Conservation (phyloP, 2,329 filamentous ascomycete species). For the Xylaria sp. region DNA sequence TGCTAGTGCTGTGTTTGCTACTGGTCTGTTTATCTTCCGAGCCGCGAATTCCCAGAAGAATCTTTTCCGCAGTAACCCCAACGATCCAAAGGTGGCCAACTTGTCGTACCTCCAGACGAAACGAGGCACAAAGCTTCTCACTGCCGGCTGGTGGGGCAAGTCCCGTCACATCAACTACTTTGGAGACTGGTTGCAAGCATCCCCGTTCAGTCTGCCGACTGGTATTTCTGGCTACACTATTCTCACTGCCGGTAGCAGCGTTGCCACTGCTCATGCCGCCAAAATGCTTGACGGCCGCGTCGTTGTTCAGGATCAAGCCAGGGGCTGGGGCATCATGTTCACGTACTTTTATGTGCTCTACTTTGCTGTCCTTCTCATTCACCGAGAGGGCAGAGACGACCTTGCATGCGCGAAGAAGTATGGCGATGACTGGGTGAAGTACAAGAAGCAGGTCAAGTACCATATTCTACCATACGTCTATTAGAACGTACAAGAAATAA, state of each 20-base stretch:
- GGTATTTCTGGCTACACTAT: conserved; percentile 82
- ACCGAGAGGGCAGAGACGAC: conserved; percentile 88
- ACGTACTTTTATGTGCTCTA: conserved; percentile 97
- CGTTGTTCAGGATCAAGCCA: conserved; percentile 75
- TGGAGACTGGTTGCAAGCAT: conserved; percentile 93
- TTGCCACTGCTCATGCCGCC: conserved; percentile 59
- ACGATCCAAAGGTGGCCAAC: conserved; percentile 82
- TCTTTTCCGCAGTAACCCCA: conserved; percentile 86
- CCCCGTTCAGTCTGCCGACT: conserved; percentile 89
- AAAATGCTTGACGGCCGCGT: conserved; percentile 70
- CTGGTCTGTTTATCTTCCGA: conserved; percentile 91
- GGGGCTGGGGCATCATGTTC: conserved; percentile 84
- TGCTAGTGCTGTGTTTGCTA: conserved; percentile 72
- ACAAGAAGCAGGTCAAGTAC: conserved; percentile 83
- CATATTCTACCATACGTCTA: conserved; percentile 89
- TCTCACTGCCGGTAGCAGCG: conserved; percentile 62
- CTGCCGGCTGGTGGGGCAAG: conserved; percentile 40
- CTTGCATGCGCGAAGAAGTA: conserved; percentile 93
- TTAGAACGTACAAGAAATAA: conserved; percentile 52
- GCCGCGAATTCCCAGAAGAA: conserved; percentile 95
- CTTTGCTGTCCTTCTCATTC: conserved; percentile 86
- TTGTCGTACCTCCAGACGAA: conserved; percentile 88
- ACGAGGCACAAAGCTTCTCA: conserved; percentile 75
- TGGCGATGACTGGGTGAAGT: conserved; percentile 89
- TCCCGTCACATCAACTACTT: conserved; percentile 94